Evolutionary conservation across 176 grass and related monocot genomes (phyloP).

Genomic region (Eleusine indica): DNA sequence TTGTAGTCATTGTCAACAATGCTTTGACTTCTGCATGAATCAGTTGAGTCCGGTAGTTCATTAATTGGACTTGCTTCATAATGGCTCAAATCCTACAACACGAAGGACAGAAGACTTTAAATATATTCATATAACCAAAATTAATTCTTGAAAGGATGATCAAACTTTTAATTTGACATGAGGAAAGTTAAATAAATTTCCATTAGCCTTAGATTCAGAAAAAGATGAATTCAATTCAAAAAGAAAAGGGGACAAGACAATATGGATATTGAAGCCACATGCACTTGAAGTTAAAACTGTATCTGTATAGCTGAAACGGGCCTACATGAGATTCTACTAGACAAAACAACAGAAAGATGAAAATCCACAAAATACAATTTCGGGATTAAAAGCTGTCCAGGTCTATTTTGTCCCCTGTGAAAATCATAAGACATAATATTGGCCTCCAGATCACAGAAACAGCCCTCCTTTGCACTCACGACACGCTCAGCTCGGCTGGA

Average conservation of each 20-base stretch:
- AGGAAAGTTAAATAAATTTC: not conserved
- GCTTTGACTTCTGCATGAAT: slow-evolving; percentile 32
- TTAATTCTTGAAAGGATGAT: not conserved
- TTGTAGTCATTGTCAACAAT: slow-evolving; percentile 36
- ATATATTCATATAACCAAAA: not conserved
- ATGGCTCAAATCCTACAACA: slow-evolving; percentile 35
- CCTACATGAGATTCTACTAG: not conserved
- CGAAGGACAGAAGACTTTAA: slow-evolving; percentile 21
- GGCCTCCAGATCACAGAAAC: too few relatives aligned
- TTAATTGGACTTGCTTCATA: slow-evolving; percentile 34
- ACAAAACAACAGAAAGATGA: not conserved
- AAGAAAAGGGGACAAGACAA: not conserved
- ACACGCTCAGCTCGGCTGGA: too few relatives aligned
- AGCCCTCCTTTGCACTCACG: too few relatives aligned
- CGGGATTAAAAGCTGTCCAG: not conserved
- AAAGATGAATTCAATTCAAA: not conserved
- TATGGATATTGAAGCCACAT: not conserved
- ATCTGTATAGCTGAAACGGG: not conserved
- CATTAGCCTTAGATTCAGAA: not conserved
- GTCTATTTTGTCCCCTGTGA: not conserved
- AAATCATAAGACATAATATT: not conserved
- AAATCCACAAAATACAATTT: not conserved
- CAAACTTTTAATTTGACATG: not conserved
- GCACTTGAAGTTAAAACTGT: slow-evolving; percentile 2
- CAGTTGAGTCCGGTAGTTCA: slow-evolving; percentile 19